Base-by-base conservation (phyloP, 371 early-diverging fungal genomes). In the Saksenaea vasiformis region DNA sequence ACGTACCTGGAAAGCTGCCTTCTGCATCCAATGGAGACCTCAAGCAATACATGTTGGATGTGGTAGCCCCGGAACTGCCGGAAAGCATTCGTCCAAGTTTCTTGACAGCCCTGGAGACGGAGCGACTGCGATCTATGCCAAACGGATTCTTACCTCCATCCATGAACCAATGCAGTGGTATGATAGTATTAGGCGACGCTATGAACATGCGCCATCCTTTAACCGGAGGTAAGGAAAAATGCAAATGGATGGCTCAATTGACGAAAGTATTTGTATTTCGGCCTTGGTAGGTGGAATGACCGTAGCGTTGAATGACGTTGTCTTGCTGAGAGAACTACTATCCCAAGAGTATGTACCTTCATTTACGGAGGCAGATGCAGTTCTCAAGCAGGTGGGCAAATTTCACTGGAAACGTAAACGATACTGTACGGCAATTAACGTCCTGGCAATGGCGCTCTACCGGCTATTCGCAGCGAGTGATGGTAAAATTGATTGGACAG, bases 1-100 rank as follows among this genome's bases (percentile, higher is more conserved):
- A 98, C 74, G 83, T 98, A 11, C 97, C 97, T 8, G 96, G 95
- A n/a, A 83, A 90, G 58, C 74, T 97, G 53, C 97, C 96, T 5
- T 82, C 78, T 39, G 81, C 72, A 15, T 67, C 83, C n/a, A 79
- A 72, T 54, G 91, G 91, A 0, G 90, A 80, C 5, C 65, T 91
- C 27, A 87, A 88, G 68, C 61, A 58, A 41, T 93, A 92, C 67
- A 72, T 95, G 73, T 66, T 79, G 56, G 76, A 76, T 0, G 58
- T 74, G 5, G 80, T 94, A n/a, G 69, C 74, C n/a, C 89, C 91
- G 8, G 84, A 93, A 64, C 69, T 95, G 17, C 95, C 95, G 1
- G 70, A 81, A 43, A 44, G 61, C n/a, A 70, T 90, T 56, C 76
- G 90, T 79, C 34, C 76, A 1, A 77, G 83, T 9, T 94, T 96